Base-by-base conservation (phyloP, 164 flowering plant species). In the Amborella trichopoda region DNA sequence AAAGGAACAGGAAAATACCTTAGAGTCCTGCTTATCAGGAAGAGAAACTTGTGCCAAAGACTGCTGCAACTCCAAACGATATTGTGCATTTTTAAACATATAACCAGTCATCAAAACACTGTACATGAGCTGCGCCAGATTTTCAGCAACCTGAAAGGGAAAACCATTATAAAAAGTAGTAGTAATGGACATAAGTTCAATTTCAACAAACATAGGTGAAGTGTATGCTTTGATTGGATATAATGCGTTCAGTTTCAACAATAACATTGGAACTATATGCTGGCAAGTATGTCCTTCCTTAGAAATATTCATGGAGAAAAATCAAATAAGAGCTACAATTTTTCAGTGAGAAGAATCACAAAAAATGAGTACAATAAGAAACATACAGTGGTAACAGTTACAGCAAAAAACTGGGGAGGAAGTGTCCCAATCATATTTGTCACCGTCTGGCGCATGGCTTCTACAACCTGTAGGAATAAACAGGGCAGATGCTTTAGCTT, bases 91-190 rank as follows among this genome's bases (percentile, higher is more conserved):
- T 70, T 70, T 78, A 55, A 91, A 87, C 99, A 91, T 87, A 58
- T 91, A 91, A 16, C 99, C 96, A 56, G 99, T 91, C 99, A 91
- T 91, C 77, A 87, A 45, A 30, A 91, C 80, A 64, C 99, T 87
- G 65, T 81, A 83, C 99, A 91, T 91, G 57, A 87, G 96, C 68
- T 87, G 99, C 6, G 99, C 96, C 59, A 91, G 83, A 74, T 91
- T 91, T 65, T 91, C 99, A 49, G 99, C 99, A 61, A 87, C 99
- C 99, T 91, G 70, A 42, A 62, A 46, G 22, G 68, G 55, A 44
- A 39, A 21, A n/a, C n/a, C 23, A 37, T 36, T 21, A 27, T 6
- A 39, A 10, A 23, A 3, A 10, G 21, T 21, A 26, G 25, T 20
- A n/a, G 30, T 32, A 45, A 5, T 18, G 26, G 8, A 36, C 36